Base-by-base conservation (phyloP, 2,329 filamentous ascomycete genomes). In the Coniosporium tulheliwenetii region DNA sequence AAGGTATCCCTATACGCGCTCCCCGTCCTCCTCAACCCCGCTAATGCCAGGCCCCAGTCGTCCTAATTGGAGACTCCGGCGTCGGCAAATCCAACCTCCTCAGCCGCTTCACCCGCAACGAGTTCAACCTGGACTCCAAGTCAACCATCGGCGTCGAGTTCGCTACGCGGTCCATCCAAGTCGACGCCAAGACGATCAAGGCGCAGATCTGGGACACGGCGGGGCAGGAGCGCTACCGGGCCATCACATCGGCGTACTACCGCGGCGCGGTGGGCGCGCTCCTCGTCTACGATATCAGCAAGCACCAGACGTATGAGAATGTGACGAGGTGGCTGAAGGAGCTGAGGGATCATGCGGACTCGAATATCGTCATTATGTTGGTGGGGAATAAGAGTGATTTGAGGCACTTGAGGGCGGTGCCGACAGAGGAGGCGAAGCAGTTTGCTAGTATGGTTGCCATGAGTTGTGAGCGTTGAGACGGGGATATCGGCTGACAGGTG, bases 311-410 rank as follows among this genome's bases (percentile, higher is more conserved):
- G 50, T 96, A 95, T 65, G 89, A 96, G 69, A 96, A 96, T 62
- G 91, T 98, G 57, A 95, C 86, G 51, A 77, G 93, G 67, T 98
- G 91, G 91, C 70, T 98, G 70, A 98, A 96, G 71, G 91, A 98
- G 73, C 74, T 98, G 59, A 79, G 91, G 55, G 91, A 95, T 60
- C 87, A 98, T 65, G 91, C 91, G 53, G 91, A 98, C 63, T 87
- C 86, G 56, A 96, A 96, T 70, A 95, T 96, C 56, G 87, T 98
- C 56, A 98, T 98, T 62, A 98, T 98, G 91, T 72, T 98, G 56
- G 91, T 96, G 42, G 91, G 91, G 64, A 98, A 98, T 79, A 98
- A 98, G 82, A 96, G 87, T 65, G 91, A 98, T 93, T 82, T 96
- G 81, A 84, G 87, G 66, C 91, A 98, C 68, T 73, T 98, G 58